phyloP scores from a whole-genome alignment of 208 protist species.

The Entamoeba dispar region DNA sequence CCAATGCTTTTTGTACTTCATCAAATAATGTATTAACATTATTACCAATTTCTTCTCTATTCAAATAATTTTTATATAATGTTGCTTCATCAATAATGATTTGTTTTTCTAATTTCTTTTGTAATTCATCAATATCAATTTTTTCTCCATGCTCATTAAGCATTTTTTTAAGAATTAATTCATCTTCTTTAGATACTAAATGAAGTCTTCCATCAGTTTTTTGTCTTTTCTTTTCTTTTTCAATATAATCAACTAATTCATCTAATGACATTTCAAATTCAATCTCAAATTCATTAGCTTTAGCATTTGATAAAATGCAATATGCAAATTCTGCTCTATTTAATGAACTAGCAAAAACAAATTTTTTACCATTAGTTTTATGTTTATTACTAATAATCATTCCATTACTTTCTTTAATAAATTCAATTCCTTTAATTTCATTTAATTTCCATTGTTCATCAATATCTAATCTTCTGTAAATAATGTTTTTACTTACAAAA shows the following conservation, averaged over 20 bases:
- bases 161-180: background rate
- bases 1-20: background rate
- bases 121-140: background rate
- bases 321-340: background rate
- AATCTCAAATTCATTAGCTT: background rate
- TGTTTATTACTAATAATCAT: background rate
- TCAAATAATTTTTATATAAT: background rate
- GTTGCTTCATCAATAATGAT: background rate
- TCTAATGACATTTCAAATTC: background rate
- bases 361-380: background rate
- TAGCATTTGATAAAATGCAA: background rate
- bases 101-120: background rate
- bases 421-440: background rate
- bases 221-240: background rate
- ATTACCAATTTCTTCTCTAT: background rate
- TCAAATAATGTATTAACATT: background rate
- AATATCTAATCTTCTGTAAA: background rate
- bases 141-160: background rate
- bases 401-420: background rate
- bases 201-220: background rate
- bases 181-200: background rate
- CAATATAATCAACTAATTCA: background rate
- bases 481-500: background rate
- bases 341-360: background rate
- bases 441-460: background rate